Conservation (phyloP, 2,329 filamentous ascomycete genomes). For the Penicillium verrucosum region DNA sequence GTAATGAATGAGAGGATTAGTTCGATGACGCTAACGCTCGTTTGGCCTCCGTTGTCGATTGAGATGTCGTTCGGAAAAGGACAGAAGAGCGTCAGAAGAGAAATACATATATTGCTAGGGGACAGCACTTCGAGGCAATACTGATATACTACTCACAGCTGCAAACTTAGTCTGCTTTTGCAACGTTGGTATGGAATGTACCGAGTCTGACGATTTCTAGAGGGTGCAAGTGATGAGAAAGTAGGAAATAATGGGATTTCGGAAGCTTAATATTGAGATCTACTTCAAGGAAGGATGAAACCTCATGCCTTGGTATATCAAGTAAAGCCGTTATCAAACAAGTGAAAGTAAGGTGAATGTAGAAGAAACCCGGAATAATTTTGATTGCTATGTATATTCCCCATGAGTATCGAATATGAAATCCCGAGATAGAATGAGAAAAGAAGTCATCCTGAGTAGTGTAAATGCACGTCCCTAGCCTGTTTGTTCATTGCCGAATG, state of each 20-base stretch:
- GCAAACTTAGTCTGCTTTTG: neutral
- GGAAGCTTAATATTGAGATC: neutral
- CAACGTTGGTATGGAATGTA: neutral
- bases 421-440: neutral
- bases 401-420: neutral
- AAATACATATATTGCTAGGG: neutral
- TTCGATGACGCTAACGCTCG: neutral
- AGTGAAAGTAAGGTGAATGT: neutral
- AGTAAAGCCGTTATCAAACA: neutral
- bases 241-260: neutral
- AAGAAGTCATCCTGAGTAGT: conserved; percentile 3
- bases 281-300: neutral
- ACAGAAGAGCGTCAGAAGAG: neutral
- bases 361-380: neutral
- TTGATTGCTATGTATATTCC: neutral
- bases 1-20: neutral
- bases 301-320: neutral
- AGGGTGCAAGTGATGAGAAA: neutral
- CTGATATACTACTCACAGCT: neutral
- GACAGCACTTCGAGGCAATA: neutral
- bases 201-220: too few species aligned
- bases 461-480: neutral
- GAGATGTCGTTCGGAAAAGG: neutral
- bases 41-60: neutral
- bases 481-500: conserved; percentile 29